Evolutionary conservation across 139 green algal species (phyloP).

Genomic region (Chlamydomonas sp.): DNA sequence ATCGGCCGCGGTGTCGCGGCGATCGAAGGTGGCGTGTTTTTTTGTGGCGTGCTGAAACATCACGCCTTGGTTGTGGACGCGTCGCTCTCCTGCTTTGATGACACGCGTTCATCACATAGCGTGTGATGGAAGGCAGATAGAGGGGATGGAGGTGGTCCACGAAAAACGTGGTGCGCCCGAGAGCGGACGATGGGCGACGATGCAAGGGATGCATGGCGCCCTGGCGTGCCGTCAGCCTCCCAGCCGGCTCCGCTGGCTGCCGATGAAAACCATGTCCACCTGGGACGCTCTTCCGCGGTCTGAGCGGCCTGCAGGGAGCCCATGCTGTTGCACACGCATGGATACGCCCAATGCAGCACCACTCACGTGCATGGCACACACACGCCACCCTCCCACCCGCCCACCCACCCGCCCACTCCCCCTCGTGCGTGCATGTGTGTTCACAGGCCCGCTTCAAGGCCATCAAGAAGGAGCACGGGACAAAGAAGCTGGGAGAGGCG

Average conservation of each 20-base stretch:
- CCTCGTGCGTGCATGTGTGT: too few species aligned
- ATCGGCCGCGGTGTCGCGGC: not conserved
- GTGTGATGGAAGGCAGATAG: not conserved
- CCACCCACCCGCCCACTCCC: not conserved
- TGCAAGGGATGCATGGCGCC: too few species aligned
- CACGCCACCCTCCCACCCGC: not conserved
- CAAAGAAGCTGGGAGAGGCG: conserved; percentile 69
- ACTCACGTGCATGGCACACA: not conserved
- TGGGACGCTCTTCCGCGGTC: too few species aligned
- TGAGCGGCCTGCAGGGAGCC: fast-evolving
- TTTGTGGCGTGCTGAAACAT: not conserved
- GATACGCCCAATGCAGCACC: too few species aligned
- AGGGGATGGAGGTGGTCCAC: too few species aligned
- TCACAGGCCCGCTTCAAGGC: conserved; percentile 78
- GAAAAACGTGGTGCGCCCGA: too few species aligned
- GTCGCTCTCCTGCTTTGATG: not conserved
- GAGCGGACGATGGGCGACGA: too few species aligned
- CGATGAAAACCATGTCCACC: too few species aligned
- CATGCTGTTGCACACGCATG: not conserved
- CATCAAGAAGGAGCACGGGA: conserved; percentile 72
- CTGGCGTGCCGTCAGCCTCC: too few species aligned
- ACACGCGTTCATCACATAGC: not conserved
- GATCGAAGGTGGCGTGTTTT: not conserved
- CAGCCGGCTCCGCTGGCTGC: too few species aligned
- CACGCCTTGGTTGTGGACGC: not conserved